Conservation (phyloP, 768 basidiomycete genomes). For the Naganishia antarctica region DNA sequence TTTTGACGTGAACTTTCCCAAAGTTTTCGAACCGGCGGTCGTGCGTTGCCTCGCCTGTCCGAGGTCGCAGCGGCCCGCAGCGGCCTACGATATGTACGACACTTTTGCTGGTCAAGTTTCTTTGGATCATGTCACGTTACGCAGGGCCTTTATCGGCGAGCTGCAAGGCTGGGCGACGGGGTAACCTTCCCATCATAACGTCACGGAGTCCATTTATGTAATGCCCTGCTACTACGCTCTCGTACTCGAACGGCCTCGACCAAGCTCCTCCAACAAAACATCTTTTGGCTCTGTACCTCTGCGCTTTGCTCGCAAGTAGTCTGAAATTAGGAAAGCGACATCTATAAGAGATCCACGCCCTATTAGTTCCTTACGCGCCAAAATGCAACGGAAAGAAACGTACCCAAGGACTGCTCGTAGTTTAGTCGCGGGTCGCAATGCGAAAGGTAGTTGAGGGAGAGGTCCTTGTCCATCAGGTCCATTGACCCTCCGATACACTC, state of each 20-base stretch:
- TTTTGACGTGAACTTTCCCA: no score
- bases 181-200: no score
- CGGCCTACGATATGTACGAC: no score
- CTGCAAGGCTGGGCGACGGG: no score
- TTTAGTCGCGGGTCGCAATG: conserved; percentile 94
- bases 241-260: conserved; percentile 29
- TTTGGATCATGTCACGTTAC: no score
- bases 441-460: conserved; percentile 84
- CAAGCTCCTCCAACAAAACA: conserved; percentile 40
- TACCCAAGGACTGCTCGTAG: conserved; percentile 89
- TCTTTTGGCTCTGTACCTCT: conserved; percentile 44
- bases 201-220: no score
- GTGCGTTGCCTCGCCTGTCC: no score
- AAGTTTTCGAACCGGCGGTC: no score
- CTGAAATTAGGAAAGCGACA: conserved; percentile 78
- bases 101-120: no score
- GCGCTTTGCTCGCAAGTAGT: conserved; percentile 69
- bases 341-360: conserved; percentile 51
- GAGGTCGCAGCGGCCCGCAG: no score
- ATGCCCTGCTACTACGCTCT: background rate
- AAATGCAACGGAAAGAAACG: conserved; percentile 41
- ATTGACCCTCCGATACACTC: conserved; percentile 96
- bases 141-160: no score
- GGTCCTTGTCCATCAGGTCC: conserved; percentile 81
- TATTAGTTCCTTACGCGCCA: background rate